Evolutionary conservation across 768 basidiomycete genomes (phyloP).

Genomic region (Suillus decipiens): DNA sequence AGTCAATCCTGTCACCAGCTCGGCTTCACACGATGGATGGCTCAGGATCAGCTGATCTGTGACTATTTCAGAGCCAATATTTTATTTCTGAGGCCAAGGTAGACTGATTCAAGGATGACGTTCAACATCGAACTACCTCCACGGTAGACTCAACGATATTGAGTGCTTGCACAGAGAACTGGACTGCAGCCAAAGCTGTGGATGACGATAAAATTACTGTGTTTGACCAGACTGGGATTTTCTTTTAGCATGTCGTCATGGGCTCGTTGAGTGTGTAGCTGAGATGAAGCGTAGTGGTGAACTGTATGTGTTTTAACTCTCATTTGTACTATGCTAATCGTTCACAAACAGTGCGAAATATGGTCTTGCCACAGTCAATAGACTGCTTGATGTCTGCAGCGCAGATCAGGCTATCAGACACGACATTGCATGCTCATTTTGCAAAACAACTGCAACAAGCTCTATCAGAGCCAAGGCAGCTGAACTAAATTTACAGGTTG

Average conservation of each 20-base stretch:
- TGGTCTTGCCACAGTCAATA: slow-evolving; percentile 18
- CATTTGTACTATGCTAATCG: neutral
- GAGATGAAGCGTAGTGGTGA: slow-evolving; percentile 41
- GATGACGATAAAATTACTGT: slow-evolving; percentile 36
- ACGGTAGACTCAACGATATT: neutral
- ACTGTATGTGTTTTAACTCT: slow-evolving; percentile 30
- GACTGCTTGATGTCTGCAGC: slow-evolving; percentile 25
- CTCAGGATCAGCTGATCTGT: slow-evolving; percentile 20
- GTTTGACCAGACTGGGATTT: slow-evolving; percentile 41
- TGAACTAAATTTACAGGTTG: no score
- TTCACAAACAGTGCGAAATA: slow-evolving; percentile 3
- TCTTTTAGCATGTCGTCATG: slow-evolving; percentile 35
- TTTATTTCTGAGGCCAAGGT: slow-evolving; percentile 29
- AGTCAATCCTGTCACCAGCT: slow-evolving; percentile 26
- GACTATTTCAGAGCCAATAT: slow-evolving; percentile 26
- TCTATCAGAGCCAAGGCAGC: no score
- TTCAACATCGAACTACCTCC: slow-evolving; percentile 1
- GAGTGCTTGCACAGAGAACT: slow-evolving; percentile 30
- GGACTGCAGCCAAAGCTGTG: slow-evolving; percentile 34
- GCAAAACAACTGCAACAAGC: no score
- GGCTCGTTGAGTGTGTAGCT: slow-evolving; percentile 28
- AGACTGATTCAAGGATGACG: slow-evolving; percentile 25
- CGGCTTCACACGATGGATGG: slow-evolving; percentile 32
- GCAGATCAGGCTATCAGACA: slow-evolving; percentile 11
- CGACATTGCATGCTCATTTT: no score